Conservation (phyloP, 2,329 filamentous ascomycete species). For the Fusarium albosuccineum region DNA sequence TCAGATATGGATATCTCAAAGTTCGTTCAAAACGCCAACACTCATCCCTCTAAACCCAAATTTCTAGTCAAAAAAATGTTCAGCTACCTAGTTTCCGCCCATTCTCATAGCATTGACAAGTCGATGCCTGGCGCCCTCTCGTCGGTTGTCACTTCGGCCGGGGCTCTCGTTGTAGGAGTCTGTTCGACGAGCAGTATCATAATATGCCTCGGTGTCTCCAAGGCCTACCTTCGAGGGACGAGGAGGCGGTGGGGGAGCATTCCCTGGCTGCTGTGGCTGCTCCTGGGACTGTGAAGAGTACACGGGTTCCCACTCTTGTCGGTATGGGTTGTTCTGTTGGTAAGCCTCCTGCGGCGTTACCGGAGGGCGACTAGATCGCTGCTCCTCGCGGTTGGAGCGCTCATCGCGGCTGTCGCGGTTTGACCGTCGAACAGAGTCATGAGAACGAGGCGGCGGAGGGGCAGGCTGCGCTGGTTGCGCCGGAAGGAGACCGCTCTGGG, state of each 20-base stretch:
- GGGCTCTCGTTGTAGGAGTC: constrained; percentile 44
- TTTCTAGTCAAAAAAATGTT: constrained; percentile 17
- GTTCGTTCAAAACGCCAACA: constrained; percentile 33
- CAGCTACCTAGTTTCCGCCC: constrained; percentile 36
- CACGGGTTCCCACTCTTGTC: constrained; percentile 49
- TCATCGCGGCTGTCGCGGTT: constrained; percentile 44
- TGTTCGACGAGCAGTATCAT: constrained; percentile 43
- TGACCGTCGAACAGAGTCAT: constrained; percentile 39
- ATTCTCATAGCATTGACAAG: constrained; percentile 52
- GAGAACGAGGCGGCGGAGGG: constrained; percentile 26
- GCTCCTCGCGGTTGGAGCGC: constrained; percentile 35
- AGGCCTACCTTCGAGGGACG: constrained; percentile 54
- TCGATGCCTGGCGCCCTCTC: constrained; percentile 51
- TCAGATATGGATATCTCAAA: constrained; percentile 37
- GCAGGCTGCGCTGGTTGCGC: constrained; percentile 31
- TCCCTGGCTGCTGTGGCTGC: constrained; percentile 28
- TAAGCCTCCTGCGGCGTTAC: constrained; percentile 38
- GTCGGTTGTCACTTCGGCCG: constrained; percentile 35
- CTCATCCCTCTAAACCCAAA: constrained; percentile 6
- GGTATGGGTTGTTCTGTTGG: constrained; percentile 35
- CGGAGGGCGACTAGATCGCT: constrained; percentile 40
- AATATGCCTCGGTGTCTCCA: constrained; percentile 52
- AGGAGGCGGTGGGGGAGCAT: constrained; percentile 53
- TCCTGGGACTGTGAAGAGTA: constrained; percentile 41
- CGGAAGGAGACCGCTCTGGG: constrained; percentile 36